Conservation (phyloP, 139 green algal genomes). For the Chara braunii region DNA sequence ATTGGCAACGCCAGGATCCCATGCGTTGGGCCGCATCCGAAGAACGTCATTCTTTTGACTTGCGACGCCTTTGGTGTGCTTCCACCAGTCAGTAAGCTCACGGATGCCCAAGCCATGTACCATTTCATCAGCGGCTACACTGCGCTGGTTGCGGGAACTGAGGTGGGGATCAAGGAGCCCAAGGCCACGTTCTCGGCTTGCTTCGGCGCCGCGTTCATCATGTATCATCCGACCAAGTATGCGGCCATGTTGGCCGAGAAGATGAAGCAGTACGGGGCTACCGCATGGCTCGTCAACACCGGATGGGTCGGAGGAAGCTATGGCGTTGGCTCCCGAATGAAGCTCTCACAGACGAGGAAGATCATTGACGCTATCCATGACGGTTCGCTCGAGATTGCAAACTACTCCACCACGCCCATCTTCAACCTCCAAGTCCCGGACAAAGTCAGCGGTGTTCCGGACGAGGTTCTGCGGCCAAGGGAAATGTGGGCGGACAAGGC, state of each 20-base stretch:
- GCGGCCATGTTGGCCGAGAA: constrained; percentile 80
- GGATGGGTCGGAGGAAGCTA: constrained; percentile 56
- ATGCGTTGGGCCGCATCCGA: not conserved
- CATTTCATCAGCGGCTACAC: constrained; percentile 96
- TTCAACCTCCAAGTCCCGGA: constrained; percentile 76
- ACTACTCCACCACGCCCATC: constrained; percentile 57
- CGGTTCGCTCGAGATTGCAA: constrained; percentile 59
- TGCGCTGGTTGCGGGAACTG: constrained; percentile 80
- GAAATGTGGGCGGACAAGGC: constrained; percentile 31
- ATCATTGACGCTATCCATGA: constrained; percentile 93
- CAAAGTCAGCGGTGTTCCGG: constrained; percentile 54
- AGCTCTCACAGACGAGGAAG: constrained; percentile 79
- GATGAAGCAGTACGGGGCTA: constrained; percentile 72
- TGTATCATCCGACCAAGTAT: constrained; percentile 83
- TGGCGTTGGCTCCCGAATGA: constrained; percentile 78
- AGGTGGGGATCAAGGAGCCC: constrained; percentile 85
- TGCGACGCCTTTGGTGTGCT: constrained; percentile 89
- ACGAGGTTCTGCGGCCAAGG: constrained; percentile 58
- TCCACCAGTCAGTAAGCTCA: constrained; percentile 74
- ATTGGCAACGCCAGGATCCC: constrained; percentile 61
- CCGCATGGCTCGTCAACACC: constrained; percentile 84
- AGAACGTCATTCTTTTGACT: constrained; percentile 71
- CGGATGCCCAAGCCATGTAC: constrained; percentile 89
- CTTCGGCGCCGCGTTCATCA: constrained; percentile 51
- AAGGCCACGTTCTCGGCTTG: constrained; percentile 67